Base-by-base conservation (phyloP, 2,329 filamentous ascomycete species). In the Trichoderma breve region DNA sequence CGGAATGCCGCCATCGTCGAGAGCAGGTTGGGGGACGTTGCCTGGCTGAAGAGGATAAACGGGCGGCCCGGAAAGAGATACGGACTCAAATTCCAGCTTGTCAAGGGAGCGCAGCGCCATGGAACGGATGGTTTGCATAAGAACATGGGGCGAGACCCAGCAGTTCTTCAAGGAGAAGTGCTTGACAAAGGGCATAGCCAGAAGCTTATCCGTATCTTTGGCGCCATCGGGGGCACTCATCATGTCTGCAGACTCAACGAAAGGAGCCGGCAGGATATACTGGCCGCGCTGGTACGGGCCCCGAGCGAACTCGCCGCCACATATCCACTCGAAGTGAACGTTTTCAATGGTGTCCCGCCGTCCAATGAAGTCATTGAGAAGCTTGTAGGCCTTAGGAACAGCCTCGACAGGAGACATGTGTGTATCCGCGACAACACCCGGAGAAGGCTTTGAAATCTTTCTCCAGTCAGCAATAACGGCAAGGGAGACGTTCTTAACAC, bases 391-490 rank as follows among this genome's bases (percentile, higher is more conserved):
- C n/a, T 81, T 80, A 30, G 79, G 75, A 2, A 88, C 82, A 12
- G 89, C 86, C 3, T 82, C 78, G 0, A 86, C 83, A 1, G 91
- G 90, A 26, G 82, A 81, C 36, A 89, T 81, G 4, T 76, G 76
- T 12, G 76, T 80, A 57, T 87, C 87, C 60, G 85, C 83, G 2
- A 89, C 83, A 72, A 83, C 83, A 4, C 84, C 85, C 24, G 84
- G 83, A 28, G 85, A 83, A 26, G 87, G 81, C 74, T 88, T 88
- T 43, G 81, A 80, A 36, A 92, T 82, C 18, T 84, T 83, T 64
- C 90, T 86, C 90, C 90, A 93, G 75, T 92, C 89, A 0, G 91
- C 89, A 74, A 91, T 87, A 11, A 92, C 85, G 15, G 86, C 85
- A 3, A 93, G 77, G 1, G 85, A 88, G 4, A 93, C 82, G 36